Evolutionary conservation across 2,329 filamentous ascomycete genomes (phyloP).

Genomic region (Parafenestella ontariensis): DNA sequence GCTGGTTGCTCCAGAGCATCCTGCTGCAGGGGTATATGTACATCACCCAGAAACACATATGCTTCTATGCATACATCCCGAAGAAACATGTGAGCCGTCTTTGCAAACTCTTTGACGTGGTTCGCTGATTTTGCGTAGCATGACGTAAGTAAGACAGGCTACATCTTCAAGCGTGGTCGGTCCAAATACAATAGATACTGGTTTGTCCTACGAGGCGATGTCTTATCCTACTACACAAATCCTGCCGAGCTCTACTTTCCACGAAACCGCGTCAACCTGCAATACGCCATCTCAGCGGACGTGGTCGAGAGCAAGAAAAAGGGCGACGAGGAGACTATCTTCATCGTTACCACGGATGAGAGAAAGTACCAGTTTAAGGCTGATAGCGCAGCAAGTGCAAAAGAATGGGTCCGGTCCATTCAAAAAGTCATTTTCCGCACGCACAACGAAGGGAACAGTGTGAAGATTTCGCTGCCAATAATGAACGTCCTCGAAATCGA

Average conservation of each 20-base stretch:
- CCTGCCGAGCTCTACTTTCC: slow-evolving; percentile 90
- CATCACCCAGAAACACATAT: slow-evolving; percentile 89
- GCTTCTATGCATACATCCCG: slow-evolving; percentile 96
- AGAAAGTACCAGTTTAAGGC: slow-evolving; percentile 87
- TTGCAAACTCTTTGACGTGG: background rate
- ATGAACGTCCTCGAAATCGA: slow-evolving; percentile 91
- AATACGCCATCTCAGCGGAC: slow-evolving; percentile 88
- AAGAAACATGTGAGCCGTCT: slow-evolving; percentile 75
- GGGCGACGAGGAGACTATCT: slow-evolving; percentile 74
- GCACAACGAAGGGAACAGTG: slow-evolving; percentile 94
- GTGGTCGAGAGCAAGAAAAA: slow-evolving; percentile 73
- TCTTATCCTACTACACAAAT: slow-evolving; percentile 87
- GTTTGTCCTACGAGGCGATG: slow-evolving; percentile 91
- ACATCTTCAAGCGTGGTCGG: slow-evolving; percentile 85
- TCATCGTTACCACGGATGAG: slow-evolving; percentile 81
- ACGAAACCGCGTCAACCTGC: slow-evolving; percentile 86
- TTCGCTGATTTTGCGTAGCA: slow-evolving; percentile 36
- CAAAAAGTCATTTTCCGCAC: slow-evolving; percentile 95
- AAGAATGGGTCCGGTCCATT: slow-evolving; percentile 94
- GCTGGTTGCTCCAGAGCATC: slow-evolving; percentile 90
- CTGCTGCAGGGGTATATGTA: slow-evolving; percentile 95
- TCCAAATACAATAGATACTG: slow-evolving; percentile 91
- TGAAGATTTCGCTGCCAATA: slow-evolving; percentile 92
- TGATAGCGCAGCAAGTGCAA: slow-evolving; percentile 85
- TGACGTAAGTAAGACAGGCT: slow-evolving; percentile 79